Base-by-base conservation (phyloP, 176 grass and related monocot genomes). In the Melocanna baccifera region DNA sequence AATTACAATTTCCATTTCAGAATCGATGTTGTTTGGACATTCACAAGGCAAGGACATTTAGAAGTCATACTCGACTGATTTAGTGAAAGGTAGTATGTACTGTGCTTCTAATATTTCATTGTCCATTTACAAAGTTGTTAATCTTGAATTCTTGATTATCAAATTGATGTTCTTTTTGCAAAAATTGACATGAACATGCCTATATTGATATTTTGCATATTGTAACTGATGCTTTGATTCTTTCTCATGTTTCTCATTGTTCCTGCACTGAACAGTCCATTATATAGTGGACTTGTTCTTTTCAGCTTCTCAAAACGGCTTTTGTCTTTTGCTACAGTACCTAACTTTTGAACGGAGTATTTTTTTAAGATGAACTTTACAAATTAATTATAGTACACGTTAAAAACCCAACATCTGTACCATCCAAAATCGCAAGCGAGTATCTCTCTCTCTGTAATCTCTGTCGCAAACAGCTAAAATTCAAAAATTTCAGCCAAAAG, bases 11-110 rank as follows among this genome's bases (percentile, higher is more conserved):
- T 78, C n/a, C 22, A 8, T 85, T 76, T 2, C 14, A 22, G 16
- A 69, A 10, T 26, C 1, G 1, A 45, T 36, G 26, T n/a, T 32
- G 13, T 14, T 64, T n/a, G n/a, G n/a, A n/a, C n/a, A n/a, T n/a
- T n/a, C n/a, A n/a, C n/a, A n/a, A n/a, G n/a, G n/a, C n/a, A n/a
- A n/a, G n/a, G n/a, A n/a, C n/a, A n/a, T n/a, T n/a, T n/a, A 84
- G 72, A 90, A 89, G 62, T 83, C 77, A 68, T 94, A 94, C 78
- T 85, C 75, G 22, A 64, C 23, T 61, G 91, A 89, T 83, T 81
- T 71, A 50, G 80, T 99, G 69, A 99, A 99, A 92, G 89, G 96
- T 94, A 89, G 73, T 2, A 37, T 81, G 61, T 73, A 42, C 30
- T 15, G 13, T 87, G 28, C 29, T 43, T 87, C 69, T 55, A 43